Conservation (phyloP, 2,329 filamentous ascomycete species). For the Claviceps arundinis region DNA sequence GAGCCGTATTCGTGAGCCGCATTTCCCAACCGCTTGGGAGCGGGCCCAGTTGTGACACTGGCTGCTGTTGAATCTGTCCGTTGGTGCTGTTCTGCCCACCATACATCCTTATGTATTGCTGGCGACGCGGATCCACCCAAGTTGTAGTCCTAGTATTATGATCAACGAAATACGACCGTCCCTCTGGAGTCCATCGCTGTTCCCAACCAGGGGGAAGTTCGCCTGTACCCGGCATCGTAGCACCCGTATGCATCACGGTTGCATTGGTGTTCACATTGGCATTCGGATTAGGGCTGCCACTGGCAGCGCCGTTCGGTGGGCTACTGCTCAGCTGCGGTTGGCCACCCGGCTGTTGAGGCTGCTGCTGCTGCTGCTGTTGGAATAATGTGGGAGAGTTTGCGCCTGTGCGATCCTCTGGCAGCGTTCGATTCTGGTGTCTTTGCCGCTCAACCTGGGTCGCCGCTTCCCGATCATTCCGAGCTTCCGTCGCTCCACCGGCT, state of each 20-base stretch:
- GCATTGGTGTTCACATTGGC: constrained; percentile 34
- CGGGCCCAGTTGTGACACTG: constrained; percentile 89
- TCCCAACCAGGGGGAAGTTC: constrained; percentile 96
- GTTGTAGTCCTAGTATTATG: constrained; percentile 97
- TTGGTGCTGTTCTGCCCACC: constrained; percentile 72
- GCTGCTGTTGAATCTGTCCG: constrained; percentile 89
- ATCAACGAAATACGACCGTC: constrained; percentile 91
- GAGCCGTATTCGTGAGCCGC: constrained; percentile 93
- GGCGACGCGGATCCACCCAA: constrained; percentile 92
- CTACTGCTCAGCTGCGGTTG: constrained; percentile 24
- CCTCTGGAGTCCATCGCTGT: constrained; percentile 88
- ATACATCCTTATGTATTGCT: constrained; percentile 98
- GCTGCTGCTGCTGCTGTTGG: constrained; percentile 38
- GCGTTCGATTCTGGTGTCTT: constrained; percentile 85
- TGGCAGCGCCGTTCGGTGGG: constrained; percentile 10
- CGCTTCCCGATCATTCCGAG: constrained; percentile 66
- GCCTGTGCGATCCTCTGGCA: constrained; percentile 90
- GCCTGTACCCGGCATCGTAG: constrained; percentile 81
- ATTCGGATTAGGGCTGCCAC: background rate
- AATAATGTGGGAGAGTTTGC: constrained; percentile 75
- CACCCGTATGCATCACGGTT: constrained; percentile 89
- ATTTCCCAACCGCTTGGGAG: constrained; percentile 98
- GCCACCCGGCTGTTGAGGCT: constrained; percentile 21
- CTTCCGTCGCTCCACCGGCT: constrained; percentile 59
- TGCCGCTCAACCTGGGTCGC: constrained; percentile 88